These are phyloP conservation scores for Colletotrichum karsti DNA, from an alignment of 2,329 filamentous ascomycete species.

Conservation along the genomic window DNA sequence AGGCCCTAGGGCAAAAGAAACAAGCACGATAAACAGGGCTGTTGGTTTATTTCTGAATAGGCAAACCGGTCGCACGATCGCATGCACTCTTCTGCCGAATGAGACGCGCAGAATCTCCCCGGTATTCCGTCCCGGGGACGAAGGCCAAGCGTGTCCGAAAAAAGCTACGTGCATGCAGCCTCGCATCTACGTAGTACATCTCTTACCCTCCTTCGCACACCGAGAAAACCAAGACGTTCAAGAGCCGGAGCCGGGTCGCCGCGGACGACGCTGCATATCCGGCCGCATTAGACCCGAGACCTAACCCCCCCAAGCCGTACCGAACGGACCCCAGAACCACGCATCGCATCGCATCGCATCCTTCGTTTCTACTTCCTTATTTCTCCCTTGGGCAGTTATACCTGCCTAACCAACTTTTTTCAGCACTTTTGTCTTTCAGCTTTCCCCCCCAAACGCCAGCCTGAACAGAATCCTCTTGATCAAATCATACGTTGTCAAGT, in stretches of 20 bases:
- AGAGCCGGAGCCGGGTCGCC: neutral
- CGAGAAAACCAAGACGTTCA: neutral
- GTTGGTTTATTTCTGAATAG: neutral
- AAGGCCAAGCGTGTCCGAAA: neutral
- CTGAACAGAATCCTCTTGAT: no score
- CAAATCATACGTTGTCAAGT: neutral
- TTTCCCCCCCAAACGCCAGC: no score
- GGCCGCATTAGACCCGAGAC: conserved; percentile 1
- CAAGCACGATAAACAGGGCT: neutral
- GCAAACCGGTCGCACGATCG: neutral
- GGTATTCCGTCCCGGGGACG: neutral
- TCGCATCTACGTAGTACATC: neutral
- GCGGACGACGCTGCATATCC: neutral
- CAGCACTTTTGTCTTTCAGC: neutral
- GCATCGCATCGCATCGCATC: neutral
- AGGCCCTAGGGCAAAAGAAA: neutral
- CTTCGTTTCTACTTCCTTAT: neutral
- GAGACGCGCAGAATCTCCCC: neutral
- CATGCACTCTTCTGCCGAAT: no score
- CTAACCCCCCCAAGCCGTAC: neutral
- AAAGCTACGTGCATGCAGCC: neutral
- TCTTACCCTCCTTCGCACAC: neutral
- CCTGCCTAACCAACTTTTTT: neutral
- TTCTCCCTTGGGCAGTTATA: neutral
- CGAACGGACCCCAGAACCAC: neutral